Evolutionary conservation across 148 eudicot species (phyloP).

Genomic region (Amaranthus cruentus): DNA sequence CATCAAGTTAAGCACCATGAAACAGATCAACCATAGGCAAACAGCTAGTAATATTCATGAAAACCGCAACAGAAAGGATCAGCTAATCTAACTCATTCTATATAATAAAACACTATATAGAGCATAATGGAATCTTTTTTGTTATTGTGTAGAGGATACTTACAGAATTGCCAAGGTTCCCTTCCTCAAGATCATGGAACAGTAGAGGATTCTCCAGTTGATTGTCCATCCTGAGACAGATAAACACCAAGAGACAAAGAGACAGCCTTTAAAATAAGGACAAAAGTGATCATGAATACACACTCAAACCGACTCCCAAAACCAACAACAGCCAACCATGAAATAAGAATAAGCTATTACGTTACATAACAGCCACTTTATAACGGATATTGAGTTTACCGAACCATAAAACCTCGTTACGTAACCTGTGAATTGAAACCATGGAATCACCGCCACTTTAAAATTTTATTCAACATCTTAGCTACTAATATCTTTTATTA

Average conservation of each 20-base stretch:
- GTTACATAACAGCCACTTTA: no score
- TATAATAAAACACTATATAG: conserved; percentile 7
- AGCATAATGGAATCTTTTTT: no score
- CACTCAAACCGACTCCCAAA: neutral
- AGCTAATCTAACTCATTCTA: neutral
- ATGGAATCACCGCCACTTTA: no score
- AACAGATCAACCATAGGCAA: neutral
- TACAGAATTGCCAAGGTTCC: conserved; percentile 31
- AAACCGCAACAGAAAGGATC: neutral
- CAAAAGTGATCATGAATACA: neutral
- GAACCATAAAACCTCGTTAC: no score
- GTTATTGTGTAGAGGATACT: conserved; percentile 18
- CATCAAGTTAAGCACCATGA: neutral
- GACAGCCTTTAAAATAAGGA: neutral
- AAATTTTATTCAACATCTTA: no score
- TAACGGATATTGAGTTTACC: no score
- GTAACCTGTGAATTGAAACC: no score
- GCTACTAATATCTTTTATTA: no score
- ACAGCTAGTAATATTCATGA: neutral
- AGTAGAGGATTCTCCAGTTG: conserved; percentile 56
- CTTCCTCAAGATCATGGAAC: conserved; percentile 52
- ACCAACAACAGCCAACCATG: neutral
- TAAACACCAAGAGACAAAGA: conserved; percentile 5
- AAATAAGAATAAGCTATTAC: no score
- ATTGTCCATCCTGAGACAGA: conserved; percentile 27